Percentiles rank a stretch among this genome's conserved stretches.
Conservation (phyloP, 805 yeast species). For the Nakazawaea siamensis region DNA sequence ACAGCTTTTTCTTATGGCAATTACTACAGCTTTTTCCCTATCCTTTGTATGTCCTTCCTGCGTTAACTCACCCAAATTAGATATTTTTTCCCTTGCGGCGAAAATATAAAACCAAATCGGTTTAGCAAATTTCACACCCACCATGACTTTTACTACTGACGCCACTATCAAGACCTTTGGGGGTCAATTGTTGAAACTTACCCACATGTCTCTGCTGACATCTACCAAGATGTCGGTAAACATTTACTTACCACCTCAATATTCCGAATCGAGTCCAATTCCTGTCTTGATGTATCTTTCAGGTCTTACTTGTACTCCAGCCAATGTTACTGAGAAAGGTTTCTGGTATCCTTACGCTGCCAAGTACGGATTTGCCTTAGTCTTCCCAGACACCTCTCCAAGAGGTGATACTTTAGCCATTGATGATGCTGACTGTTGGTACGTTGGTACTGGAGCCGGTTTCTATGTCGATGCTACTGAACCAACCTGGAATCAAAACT, state of each 20-base stretch:
- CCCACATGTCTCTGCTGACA: conserved; percentile 62
- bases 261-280: conserved; percentile 27
- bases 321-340: conserved; percentile 91
- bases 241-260: conserved; percentile 64
- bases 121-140: no score
- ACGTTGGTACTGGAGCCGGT: conserved; percentile 93
- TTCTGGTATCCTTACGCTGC: conserved; percentile 76
- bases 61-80: no score
- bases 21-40: no score
- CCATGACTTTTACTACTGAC: conserved; percentile 42
- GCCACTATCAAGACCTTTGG: conserved; percentile 56
- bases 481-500: conserved; percentile 63
- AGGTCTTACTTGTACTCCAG: conserved; percentile 90
- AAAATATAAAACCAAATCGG: no score
- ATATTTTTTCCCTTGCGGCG: no score
- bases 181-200: conserved; percentile 68
- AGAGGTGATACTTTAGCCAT: conserved; percentile 73
- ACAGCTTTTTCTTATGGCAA: no score
- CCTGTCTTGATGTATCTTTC: conserved; percentile 79
- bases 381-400: conserved; percentile 96
- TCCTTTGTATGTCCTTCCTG: no score
- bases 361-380: conserved; percentile 76
- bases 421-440: conserved; percentile 67
- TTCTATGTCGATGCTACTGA: conserved; percentile 83
- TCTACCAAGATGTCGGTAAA: conserved; percentile 77